phyloP scores from a whole-genome alignment of 2,329 filamentous ascomycete species.

The Trichophyton benhamiae region DNA sequence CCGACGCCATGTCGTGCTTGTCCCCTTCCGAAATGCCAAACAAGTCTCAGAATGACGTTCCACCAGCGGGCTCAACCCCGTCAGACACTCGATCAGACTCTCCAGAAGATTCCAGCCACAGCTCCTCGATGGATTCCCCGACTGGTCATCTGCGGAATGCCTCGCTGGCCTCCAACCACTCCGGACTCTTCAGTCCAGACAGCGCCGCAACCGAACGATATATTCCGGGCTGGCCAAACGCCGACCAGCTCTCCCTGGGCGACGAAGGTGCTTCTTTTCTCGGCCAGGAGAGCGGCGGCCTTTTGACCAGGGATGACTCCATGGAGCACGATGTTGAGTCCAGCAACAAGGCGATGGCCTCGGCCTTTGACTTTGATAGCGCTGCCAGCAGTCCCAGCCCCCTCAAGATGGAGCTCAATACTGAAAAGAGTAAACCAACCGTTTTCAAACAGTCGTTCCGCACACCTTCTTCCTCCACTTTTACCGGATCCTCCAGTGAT shows the following conservation, averaged over 20 bases:
- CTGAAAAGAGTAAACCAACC: conserved; percentile 14
- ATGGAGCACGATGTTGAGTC: conserved; percentile 31
- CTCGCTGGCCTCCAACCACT: conserved; percentile 31
- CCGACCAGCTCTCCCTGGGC: conserved; percentile 25
- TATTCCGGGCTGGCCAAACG: conserved; percentile 27
- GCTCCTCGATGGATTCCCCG: conserved; percentile 33
- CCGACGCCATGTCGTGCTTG: conserved; percentile 10
- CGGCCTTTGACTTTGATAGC: conserved; percentile 38
- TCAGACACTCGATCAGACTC: conserved; percentile 35
- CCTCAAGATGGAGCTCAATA: conserved; percentile 22
- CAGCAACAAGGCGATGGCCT: conserved; percentile 38
- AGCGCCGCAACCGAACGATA: conserved; percentile 18
- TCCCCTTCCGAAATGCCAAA: conserved; percentile 9
- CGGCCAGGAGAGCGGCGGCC: conserved; percentile 26
- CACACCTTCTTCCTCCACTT: conserved; percentile 9
- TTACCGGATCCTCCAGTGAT: background rate
- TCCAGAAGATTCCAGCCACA: conserved; percentile 31
- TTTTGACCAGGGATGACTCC: conserved; percentile 22
- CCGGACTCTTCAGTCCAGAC: conserved; percentile 22
- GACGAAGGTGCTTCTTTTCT: conserved; percentile 32
- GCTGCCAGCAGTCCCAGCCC: conserved; percentile 37
- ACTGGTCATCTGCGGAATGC: conserved; percentile 30
- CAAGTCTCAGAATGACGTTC: conserved; percentile 1
- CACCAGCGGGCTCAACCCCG: conserved; percentile 20
- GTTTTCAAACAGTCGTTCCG: conserved; percentile 2